A percentile compares a stretch with the other conserved stretches of the same genome.
These are phyloP conservation scores for Gloeostereum incarnatum DNA, from an alignment of 768 basidiomycete genomes.

Conservation along the genomic window DNA sequence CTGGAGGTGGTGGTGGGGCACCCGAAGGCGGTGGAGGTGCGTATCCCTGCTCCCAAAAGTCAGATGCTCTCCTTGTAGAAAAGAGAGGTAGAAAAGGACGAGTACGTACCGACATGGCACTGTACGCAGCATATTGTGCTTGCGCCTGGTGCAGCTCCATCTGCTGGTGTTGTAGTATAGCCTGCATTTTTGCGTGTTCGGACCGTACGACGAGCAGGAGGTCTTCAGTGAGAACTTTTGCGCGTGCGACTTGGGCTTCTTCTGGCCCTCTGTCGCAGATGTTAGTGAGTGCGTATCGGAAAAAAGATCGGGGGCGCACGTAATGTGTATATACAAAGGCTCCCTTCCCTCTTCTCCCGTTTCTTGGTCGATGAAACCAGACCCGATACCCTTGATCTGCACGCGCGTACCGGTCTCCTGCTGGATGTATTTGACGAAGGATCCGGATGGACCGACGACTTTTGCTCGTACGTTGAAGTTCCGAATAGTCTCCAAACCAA, in stretches of 20 bases:
- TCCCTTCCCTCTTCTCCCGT: conserved; percentile 84
- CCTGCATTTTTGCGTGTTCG: conserved; percentile 79
- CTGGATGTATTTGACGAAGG: conserved; percentile 98
- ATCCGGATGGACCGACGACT: conserved; percentile 90
- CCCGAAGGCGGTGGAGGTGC: conserved; percentile 40
- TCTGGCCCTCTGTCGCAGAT: conserved; percentile 55
- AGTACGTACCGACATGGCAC: conserved; percentile 46
- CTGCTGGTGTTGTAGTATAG: conserved; percentile 61
- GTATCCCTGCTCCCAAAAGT: conserved; percentile 22
- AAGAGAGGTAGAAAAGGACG: conserved; percentile 7
- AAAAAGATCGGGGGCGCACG: conserved; percentile 39
- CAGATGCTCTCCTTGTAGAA: background rate
- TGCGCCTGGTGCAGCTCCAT: conserved; percentile 85
- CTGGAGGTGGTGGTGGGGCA: conserved; percentile 44
- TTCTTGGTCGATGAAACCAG: conserved; percentile 90
- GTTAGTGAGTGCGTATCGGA: conserved; percentile 5
- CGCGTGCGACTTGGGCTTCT: conserved; percentile 77
- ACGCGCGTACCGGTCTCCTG: conserved; percentile 93
- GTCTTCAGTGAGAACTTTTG: conserved; percentile 83
- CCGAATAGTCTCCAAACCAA: conserved; percentile 81
- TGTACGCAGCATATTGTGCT: conserved; percentile 70
- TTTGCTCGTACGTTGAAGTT: conserved; percentile 98
- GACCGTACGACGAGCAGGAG: conserved; percentile 79
- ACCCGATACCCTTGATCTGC: conserved; percentile 93
- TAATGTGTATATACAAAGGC: conserved; percentile 88